These are phyloP conservation scores for Prunella vulgaris DNA, from an alignment of 257 asterid genomes.

Conservation along the genomic window DNA sequence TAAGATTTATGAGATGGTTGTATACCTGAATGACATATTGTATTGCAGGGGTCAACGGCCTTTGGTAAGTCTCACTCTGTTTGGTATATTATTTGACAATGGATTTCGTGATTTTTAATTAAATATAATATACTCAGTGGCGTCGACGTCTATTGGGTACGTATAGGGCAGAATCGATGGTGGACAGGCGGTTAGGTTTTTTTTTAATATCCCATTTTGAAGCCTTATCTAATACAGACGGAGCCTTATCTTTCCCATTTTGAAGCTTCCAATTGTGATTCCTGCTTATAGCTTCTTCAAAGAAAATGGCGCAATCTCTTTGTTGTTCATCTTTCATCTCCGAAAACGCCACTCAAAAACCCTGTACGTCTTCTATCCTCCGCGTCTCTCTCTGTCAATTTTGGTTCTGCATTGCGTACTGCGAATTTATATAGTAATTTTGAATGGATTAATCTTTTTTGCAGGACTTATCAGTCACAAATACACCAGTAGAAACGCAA, in stretches of 20 bases:
- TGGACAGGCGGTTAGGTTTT: no score
- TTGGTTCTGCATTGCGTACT: neutral
- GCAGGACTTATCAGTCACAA: conserved; percentile 36
- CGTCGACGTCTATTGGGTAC: no score
- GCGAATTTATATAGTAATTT: neutral
- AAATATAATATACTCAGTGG: no score
- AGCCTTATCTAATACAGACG: neutral
- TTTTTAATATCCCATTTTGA: no score
- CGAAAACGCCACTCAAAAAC: conserved; percentile 29
- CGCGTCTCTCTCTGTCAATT: neutral
- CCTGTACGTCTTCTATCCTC: conserved; percentile 29
- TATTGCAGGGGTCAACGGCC: no score
- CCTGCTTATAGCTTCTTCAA: no score
- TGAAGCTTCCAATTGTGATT: neutral
- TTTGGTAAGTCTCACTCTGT: no score
- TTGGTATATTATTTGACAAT: no score
- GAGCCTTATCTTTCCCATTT: neutral
- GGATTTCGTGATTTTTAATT: no score
- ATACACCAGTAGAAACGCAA: conserved; percentile 20
- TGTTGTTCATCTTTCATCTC: conserved; percentile 37
- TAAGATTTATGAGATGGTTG: no score
- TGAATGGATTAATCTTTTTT: neutral
- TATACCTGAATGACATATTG: no score
- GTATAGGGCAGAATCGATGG: no score
- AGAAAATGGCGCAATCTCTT: conserved; percentile 43